phyloP scores from a whole-genome alignment of 2,329 filamentous ascomycete species.

The Aspergillus quadricinctus region DNA sequence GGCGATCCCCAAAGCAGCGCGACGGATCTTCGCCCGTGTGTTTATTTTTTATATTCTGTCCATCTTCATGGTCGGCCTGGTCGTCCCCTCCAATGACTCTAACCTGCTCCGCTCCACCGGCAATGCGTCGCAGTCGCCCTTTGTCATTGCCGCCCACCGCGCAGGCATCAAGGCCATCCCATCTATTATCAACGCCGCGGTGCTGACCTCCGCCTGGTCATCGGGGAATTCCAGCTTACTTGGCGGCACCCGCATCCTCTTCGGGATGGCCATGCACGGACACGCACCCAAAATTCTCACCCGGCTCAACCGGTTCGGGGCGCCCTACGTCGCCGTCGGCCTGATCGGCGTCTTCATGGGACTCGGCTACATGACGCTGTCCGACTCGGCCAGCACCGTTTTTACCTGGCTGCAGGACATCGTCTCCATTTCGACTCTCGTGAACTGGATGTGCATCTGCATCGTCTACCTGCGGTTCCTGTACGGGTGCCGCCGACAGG shows the following conservation, averaged over 20 bases:
- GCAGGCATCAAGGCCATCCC: neutral
- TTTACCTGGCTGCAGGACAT: constrained; percentile 66
- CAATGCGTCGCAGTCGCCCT: neutral
- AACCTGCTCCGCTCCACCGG: neutral
- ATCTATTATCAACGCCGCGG: neutral
- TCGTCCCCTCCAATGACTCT: neutral
- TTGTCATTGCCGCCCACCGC: neutral
- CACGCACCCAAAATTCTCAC: neutral
- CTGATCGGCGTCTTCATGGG: constrained; percentile 52
- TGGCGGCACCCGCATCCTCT: neutral
- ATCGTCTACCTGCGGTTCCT: constrained; percentile 52
- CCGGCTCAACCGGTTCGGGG: constrained; percentile 49
- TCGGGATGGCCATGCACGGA: neutral
- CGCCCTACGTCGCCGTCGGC: constrained; percentile 52
- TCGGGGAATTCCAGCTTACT: neutral
- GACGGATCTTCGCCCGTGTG: neutral
- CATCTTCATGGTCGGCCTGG: neutral
- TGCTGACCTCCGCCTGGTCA: neutral
- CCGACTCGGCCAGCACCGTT: constrained; percentile 49
- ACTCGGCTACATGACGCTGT: constrained; percentile 61
- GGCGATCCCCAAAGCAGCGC: neutral
- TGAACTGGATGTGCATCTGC: constrained; percentile 59
- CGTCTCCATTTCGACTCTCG: constrained; percentile 26
- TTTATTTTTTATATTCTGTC: neutral
- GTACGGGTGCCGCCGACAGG: constrained; percentile 38